phyloP scores from a whole-genome alignment of 306 rosid species.

The Geum urbanum region DNA sequence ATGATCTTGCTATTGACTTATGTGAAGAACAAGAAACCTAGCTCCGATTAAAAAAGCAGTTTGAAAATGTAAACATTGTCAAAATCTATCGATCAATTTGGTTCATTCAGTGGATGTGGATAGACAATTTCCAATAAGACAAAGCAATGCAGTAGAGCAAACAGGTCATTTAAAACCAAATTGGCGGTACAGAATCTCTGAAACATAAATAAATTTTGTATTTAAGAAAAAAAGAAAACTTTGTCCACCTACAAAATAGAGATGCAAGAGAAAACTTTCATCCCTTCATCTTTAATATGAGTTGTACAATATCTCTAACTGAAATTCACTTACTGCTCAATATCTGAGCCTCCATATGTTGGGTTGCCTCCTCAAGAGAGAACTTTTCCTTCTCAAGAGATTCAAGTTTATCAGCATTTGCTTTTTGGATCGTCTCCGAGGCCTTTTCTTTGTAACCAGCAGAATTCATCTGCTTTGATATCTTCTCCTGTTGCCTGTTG shows the following conservation, averaged over 20 bases:
- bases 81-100: too few species aligned
- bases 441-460: conserved; percentile 82
- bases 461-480: conserved; percentile 50
- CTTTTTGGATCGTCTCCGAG: conserved; percentile 42
- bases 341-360: conserved; percentile 36
- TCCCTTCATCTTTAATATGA: background rate
- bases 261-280: background rate
- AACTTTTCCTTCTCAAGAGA: conserved; percentile 59
- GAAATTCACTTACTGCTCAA: background rate
- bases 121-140: too few species aligned
- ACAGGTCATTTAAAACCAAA: too few species aligned
- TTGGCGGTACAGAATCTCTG: too few species aligned
- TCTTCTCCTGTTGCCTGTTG: conserved; percentile 56
- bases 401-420: conserved; percentile 53
- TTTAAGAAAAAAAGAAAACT: background rate
- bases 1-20: too few species aligned
- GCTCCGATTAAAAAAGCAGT: too few species aligned
- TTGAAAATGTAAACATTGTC: too few species aligned
- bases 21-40: too few species aligned
- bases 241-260: too few species aligned
- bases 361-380: conserved; percentile 62
- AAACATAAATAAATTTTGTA: too few species aligned
- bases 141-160: too few species aligned
- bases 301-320: background rate
- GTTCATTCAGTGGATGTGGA: too few species aligned